Percentiles rank a stretch among this genome's conserved stretches.
These are phyloP conservation scores for Pelargonium nanum DNA, from an alignment of 345 rosid species.

Conservation along the genomic window DNA sequence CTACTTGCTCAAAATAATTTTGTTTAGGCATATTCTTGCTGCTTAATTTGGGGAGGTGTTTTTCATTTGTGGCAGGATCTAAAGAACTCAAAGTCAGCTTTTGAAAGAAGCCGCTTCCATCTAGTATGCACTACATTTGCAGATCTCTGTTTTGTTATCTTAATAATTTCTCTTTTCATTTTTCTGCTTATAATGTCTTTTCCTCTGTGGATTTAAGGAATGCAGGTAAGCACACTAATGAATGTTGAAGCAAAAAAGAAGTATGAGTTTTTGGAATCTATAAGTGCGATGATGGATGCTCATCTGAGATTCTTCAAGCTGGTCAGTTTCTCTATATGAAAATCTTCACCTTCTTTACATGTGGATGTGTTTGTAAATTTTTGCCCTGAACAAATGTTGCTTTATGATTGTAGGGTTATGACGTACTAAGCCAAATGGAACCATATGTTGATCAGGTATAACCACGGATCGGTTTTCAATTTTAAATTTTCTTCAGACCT, in stretches of 20 bases:
- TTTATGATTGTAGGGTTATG: constrained; percentile 40
- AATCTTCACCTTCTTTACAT: background rate
- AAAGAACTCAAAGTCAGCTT: constrained; percentile 74
- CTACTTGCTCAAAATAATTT: no score
- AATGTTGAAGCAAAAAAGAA: constrained; percentile 78
- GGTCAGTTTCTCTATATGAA: constrained; percentile 26
- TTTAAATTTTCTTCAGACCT: background rate
- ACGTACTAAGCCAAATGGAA: constrained; percentile 61
- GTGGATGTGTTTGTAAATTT: background rate
- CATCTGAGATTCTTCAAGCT: constrained; percentile 80
- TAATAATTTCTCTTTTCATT: constrained; percentile 1
- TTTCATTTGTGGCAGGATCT: constrained; percentile 45
- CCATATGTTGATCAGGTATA: constrained; percentile 81
- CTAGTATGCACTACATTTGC: constrained; percentile 41
- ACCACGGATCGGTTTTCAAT: background rate
- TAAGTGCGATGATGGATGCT: constrained; percentile 84
- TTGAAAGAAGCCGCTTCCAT: constrained; percentile 82
- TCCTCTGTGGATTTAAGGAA: constrained; percentile 44
- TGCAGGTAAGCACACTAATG: constrained; percentile 75
- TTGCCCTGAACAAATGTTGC: background rate
- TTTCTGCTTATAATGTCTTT: constrained; percentile 20
- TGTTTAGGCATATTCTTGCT: background rate
- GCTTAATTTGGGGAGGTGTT: background rate
- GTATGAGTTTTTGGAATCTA: constrained; percentile 78
- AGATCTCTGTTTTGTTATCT: constrained; percentile 6